phyloP scores from a whole-genome alignment of 768 basidiomycete species.

The Boletus vinaceobasis region DNA sequence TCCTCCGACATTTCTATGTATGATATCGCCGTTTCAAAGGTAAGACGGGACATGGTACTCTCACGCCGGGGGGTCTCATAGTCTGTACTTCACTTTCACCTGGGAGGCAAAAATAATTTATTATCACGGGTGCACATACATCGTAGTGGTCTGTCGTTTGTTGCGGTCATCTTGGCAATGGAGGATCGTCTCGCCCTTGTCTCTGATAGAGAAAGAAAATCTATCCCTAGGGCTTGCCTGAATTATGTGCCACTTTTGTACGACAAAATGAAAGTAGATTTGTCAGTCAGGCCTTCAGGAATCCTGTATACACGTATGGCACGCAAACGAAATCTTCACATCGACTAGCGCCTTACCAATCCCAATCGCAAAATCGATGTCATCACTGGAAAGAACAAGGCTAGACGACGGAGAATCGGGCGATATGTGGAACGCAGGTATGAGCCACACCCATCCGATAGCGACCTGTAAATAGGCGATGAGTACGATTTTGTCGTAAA shows the following conservation, averaged over 20 bases:
- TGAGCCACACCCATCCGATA: slow-evolving; percentile 85
- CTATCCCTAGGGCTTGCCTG: neutral
- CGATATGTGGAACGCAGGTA: slow-evolving; percentile 79
- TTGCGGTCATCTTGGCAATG: neutral
- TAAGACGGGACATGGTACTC: neutral
- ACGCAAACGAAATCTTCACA: slow-evolving; percentile 61
- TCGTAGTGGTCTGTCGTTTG: neutral
- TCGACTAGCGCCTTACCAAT: slow-evolving; percentile 65
- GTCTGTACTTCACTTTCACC: neutral
- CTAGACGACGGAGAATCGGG: slow-evolving; percentile 38
- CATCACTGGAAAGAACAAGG: slow-evolving; percentile 51
- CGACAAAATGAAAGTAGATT: neutral
- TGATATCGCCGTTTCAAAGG: neutral
- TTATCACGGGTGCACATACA: neutral
- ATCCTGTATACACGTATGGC: slow-evolving; percentile 22
- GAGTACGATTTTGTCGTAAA: neutral
- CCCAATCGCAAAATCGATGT: slow-evolving; percentile 77
- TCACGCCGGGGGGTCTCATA: too few relatives aligned
- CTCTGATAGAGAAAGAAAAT: neutral
- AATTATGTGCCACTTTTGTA: neutral
- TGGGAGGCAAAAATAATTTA: neutral
- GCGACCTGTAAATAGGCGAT: slow-evolving; percentile 46
- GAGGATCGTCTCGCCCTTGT: neutral
- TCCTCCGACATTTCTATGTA: neutral
- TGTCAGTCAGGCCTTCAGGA: neutral